Base-by-base conservation (phyloP, 805 yeast genomes). In the Priceomyces medius region DNA sequence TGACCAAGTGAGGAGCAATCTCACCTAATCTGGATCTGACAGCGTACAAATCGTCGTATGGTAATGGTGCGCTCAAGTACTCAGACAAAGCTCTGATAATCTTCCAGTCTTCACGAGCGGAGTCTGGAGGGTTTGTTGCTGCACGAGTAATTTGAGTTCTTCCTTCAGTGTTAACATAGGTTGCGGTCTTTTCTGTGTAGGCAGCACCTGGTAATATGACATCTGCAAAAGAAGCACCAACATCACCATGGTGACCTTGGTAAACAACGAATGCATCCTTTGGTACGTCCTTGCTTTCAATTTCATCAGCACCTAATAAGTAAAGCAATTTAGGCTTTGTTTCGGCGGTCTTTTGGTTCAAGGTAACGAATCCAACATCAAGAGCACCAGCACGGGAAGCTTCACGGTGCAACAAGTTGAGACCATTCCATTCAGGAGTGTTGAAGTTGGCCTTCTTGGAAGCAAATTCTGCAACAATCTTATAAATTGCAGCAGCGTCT, bases 241-340 rank as follows among this genome's bases (percentile, higher is more conserved):
- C 64, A 54, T 87, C 96, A 68, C 96, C 96, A 66, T 87, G 95
- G 66, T 88, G 95, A 42, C 96, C 96, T 68, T 87, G 88, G 68
- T 87, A 87, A 40, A 87, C 81, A 21, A 88, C 96, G 61, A 87
- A 88, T 3, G 96, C 88, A 60, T 87, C 93, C 61, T 74, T 72
- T 50, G 95, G 95, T 53, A 87, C 79, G 45, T 83, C 84, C 44
- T 74, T 66, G 46, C 81, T 78, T 46, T 74, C 67, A 47, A 86
- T 63, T 66, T 88, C 95, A 63, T 87, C 96, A 26, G 96, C 95
- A 32, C 91, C 93, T 41, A 87, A 74, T 54, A 87, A 72, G 71
- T 85, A 88, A 40, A 87, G 76, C 60, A 88, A 74, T 69, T 87
- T 88, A 43, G 95, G 85, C 53, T 67, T 66, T 37, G 75, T 65